Evolutionary conservation across 2,329 filamentous ascomycete species (phyloP).

Genomic region (Ophiosphaerella korrae): DNA sequence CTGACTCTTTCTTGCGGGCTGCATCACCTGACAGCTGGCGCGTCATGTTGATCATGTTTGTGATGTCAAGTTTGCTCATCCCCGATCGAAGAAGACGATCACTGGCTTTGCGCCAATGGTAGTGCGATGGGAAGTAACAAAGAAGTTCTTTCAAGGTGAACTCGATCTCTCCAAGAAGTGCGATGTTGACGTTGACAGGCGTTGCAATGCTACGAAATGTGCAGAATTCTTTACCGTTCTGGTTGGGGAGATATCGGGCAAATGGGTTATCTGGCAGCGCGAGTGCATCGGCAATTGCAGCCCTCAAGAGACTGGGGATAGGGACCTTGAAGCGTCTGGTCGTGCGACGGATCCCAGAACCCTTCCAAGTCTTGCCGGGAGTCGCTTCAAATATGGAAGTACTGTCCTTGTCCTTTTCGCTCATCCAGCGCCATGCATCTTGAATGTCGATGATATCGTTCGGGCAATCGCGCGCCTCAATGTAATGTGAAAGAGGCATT

Average conservation of each 20-base stretch:
- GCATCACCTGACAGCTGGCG: slow-evolving; percentile 7
- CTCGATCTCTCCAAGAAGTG: slow-evolving; percentile 14
- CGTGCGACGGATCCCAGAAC: neutral
- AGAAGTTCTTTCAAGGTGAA: slow-evolving; percentile 23
- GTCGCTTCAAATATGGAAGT: slow-evolving; percentile 1
- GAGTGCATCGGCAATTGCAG: neutral
- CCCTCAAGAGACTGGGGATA: slow-evolving; percentile 17
- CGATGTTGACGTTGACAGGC: slow-evolving; percentile 14
- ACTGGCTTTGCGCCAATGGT: slow-evolving; percentile 16
- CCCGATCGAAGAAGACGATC: slow-evolving; percentile 10
- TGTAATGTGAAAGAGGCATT: neutral
- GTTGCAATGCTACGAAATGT: slow-evolving; percentile 22
- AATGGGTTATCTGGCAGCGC: neutral
- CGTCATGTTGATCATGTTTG: slow-evolving; percentile 16
- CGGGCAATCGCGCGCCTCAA: slow-evolving; percentile 15
- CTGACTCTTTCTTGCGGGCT: neutral
- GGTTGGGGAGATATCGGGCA: slow-evolving; percentile 3
- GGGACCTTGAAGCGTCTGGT: slow-evolving; percentile 10
- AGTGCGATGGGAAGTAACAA: slow-evolving; percentile 21
- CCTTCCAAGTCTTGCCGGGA: slow-evolving; percentile 4
- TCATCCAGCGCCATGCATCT: slow-evolving; percentile 24
- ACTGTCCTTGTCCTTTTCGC: slow-evolving; percentile 1
- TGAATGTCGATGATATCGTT: slow-evolving; percentile 18
- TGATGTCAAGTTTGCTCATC: neutral
- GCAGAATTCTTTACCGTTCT: slow-evolving; percentile 10